Base-by-base conservation (phyloP, 139 green algal genomes). In the Chlamydomonas sp. region DNA sequence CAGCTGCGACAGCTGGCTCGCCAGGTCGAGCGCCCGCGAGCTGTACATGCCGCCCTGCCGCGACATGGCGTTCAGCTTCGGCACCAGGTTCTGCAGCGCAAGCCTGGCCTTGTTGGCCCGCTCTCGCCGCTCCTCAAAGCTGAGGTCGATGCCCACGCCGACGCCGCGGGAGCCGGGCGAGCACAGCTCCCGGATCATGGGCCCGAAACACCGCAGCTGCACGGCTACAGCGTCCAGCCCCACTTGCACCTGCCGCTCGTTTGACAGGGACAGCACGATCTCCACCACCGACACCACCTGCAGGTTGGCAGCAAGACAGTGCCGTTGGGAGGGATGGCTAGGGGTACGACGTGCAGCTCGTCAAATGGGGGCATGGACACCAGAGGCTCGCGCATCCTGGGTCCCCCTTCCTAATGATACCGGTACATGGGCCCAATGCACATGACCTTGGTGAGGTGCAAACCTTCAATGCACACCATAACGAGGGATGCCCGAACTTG, bases 81-180 rank as follows among this genome's bases (percentile, higher is more conserved):
- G 63, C 63, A 85, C 78, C 59, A 94, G 15, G 75, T 87, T 89
- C 83, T 93, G 87, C 14, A 96, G 78, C 57, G 75, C 77, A 73
- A 90, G 80, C 83, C 90, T 88, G 58, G 91, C 91, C 20, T 83
- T 63, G 59, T 89, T 79, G 83, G 90, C 93, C 17, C 89, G 91
- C 77, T 91, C 91, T 3, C 79, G 82, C 71, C 92, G 90, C 90
- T 93, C 86, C 83, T 96, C 94, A 78, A 94, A 95, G 82, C 78
- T 93, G 64, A 96, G 74, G 88, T 96, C 93, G 8, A 95, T 91
- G 20, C 93, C 93, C 7, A 94, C 77, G 62, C 83, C 73, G 18
- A 94, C 77, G 62, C 83, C 73, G 18, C 80, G 78, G 15, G 69
- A 83, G 2, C 66, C 75, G n/a, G 82, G 64, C 49, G 77, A 78